Percentiles rank a stretch among this genome's conserved stretches.
Conservation (phyloP, 176 grass and related monocot species). For the Elaeis guineensis region DNA sequence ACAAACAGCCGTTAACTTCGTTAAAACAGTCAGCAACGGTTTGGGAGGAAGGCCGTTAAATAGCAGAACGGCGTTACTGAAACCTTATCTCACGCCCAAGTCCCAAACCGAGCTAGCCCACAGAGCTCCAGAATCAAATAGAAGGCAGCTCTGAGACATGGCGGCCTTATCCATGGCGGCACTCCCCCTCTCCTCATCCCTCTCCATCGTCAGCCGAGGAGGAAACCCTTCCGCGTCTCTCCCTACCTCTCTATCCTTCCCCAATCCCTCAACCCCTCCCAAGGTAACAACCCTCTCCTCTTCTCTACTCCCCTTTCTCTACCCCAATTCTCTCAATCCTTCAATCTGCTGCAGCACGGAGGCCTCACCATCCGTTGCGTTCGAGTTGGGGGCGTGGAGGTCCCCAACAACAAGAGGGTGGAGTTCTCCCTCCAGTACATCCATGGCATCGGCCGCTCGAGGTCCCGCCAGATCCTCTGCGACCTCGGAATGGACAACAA, state of each 20-base stretch:
- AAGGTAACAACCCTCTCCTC: constrained; percentile 16
- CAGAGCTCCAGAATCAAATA: too few relatives aligned
- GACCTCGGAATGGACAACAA: constrained; percentile 73
- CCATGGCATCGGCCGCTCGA: constrained; percentile 64
- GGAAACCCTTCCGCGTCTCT: neutral
- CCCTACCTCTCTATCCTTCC: constrained; percentile 8
- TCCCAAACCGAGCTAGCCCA: too few relatives aligned
- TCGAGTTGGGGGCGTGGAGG: constrained; percentile 91
- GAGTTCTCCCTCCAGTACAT: constrained; percentile 91
- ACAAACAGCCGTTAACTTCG: too few relatives aligned
- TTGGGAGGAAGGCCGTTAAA: too few relatives aligned
- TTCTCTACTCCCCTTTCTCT: neutral
- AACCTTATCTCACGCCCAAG: too few relatives aligned
- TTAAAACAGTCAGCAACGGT: too few relatives aligned
- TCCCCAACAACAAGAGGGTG: constrained; percentile 87
- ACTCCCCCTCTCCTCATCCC: constrained; percentile 40
- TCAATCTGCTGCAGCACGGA: constrained; percentile 7
- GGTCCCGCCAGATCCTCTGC: constrained; percentile 66
- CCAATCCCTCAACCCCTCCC: constrained; percentile 22
- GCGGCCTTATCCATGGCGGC: constrained; percentile 50
- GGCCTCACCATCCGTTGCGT: constrained; percentile 68
- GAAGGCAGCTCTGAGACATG: constrained; percentile 23
- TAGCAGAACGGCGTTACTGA: neutral
- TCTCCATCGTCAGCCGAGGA: constrained; percentile 29
- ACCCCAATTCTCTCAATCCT: neutral